Conservation (phyloP, 2,329 filamentous ascomycete genomes). For the Seiridium cupressi region DNA sequence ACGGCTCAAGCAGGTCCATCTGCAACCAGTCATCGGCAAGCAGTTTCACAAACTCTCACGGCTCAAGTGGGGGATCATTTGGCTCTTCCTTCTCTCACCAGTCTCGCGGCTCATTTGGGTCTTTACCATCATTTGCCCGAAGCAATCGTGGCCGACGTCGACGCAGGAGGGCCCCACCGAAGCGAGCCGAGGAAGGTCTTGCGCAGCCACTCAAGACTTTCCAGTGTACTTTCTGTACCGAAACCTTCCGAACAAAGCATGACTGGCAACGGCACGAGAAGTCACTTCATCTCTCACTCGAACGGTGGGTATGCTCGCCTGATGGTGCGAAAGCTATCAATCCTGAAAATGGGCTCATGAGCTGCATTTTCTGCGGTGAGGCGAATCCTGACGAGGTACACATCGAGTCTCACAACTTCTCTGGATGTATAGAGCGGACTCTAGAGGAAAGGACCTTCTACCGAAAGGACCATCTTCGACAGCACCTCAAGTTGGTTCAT, state of each 20-base stretch:
- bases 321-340: slow-evolving; percentile 55
- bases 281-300: slow-evolving; percentile 62
- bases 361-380: slow-evolving; percentile 60
- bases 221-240: slow-evolving; percentile 69
- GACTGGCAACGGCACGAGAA: slow-evolving; percentile 73
- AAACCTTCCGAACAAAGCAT: slow-evolving; percentile 66
- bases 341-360: slow-evolving; percentile 54
- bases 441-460: slow-evolving; percentile 64
- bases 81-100: slow-evolving; percentile 58
- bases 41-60: slow-evolving; percentile 58
- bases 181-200: slow-evolving; percentile 35
- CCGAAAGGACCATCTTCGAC: slow-evolving; percentile 65
- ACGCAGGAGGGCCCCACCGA: slow-evolving; percentile 43
- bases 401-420: slow-evolving; percentile 58
- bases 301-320: slow-evolving; percentile 64
- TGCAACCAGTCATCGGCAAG: slow-evolving; percentile 60
- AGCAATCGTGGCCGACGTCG: slow-evolving; percentile 43
- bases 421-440: slow-evolving; percentile 64
- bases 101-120: slow-evolving; percentile 56
- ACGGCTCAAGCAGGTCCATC: slow-evolving; percentile 56
- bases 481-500: slow-evolving; percentile 63
- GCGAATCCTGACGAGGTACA: slow-evolving; percentile 54
- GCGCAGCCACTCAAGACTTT: slow-evolving; percentile 52
- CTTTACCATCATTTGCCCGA: slow-evolving; percentile 39
- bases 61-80: slow-evolving; percentile 55